Conservation (phyloP, 106 monocot species). For the Phalaenopsis aphrodite region DNA sequence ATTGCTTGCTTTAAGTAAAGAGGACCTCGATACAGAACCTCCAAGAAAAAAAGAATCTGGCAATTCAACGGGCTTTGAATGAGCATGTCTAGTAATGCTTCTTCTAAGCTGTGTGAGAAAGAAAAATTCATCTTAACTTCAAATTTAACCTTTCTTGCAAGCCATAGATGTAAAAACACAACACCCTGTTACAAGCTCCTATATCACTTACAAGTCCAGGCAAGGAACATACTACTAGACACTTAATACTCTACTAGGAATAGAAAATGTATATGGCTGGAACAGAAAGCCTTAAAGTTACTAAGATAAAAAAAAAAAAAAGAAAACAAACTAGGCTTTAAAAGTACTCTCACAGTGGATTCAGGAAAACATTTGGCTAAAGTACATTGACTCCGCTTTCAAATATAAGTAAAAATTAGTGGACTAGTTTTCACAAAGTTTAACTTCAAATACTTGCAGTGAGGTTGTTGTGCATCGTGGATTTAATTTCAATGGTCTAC, state of each 20-base stretch:
- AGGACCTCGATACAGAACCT: conserved; percentile 28
- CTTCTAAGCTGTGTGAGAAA: conserved; percentile 20
- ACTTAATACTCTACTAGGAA: background rate
- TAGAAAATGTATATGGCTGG: background rate
- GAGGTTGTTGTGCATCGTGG: too few relatives aligned
- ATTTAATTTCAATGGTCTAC: too few relatives aligned
- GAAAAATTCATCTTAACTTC: background rate
- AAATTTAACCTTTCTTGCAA: background rate
- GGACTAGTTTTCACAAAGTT: too few relatives aligned
- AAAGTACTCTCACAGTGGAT: background rate
- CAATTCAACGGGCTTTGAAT: conserved; percentile 14
- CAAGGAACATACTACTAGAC: background rate
- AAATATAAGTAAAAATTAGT: too few relatives aligned
- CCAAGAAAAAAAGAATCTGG: conserved; percentile 53
- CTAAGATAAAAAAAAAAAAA: background rate
- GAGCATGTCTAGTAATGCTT: conserved; percentile 15
- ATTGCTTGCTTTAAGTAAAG: conserved; percentile 21
- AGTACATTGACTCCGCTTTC: too few relatives aligned
- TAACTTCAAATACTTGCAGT: too few relatives aligned
- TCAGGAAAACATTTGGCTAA: background rate
- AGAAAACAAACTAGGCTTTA: background rate
- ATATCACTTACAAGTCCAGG: background rate
- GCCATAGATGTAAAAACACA: background rate
- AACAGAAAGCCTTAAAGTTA: background rate
- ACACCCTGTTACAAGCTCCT: background rate